phyloP scores from a whole-genome alignment of 2,329 filamentous ascomycete genomes.

The Pestalotiopsis fici region DNA sequence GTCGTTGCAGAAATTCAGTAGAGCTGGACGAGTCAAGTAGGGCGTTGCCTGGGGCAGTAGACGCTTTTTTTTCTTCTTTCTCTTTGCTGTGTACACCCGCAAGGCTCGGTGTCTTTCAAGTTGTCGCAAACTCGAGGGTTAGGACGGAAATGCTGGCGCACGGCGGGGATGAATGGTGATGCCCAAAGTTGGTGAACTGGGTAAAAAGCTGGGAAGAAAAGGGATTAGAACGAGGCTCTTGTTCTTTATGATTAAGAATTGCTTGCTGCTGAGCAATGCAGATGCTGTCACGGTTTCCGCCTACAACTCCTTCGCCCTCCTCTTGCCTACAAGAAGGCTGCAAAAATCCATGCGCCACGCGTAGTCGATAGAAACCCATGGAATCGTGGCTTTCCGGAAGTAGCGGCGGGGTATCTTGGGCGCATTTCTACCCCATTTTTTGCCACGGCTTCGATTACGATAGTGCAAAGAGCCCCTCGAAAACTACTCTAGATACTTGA shows the following conservation, averaged over 20 bases:
- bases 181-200: not conserved
- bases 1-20: not conserved
- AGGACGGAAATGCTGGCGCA: not conserved
- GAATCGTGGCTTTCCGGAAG: constrained; percentile 31
- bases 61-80: not conserved
- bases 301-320: not conserved
- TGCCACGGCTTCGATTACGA: not conserved
- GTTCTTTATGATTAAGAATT: not conserved
- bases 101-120: not conserved
- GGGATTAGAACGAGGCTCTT: not conserved
- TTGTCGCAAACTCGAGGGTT: not conserved
- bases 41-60: not conserved
- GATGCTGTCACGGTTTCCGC: constrained; percentile 1
- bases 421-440: no score
- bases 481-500: not conserved
- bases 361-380: constrained; percentile 32
- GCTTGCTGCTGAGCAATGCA: constrained; percentile 10
- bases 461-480: no score
- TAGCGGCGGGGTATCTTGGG: constrained; percentile 15
- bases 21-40: not conserved
- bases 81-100: not conserved
- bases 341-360: constrained; percentile 28
- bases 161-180: not conserved
- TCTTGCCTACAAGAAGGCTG: constrained; percentile 23
- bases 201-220: not conserved